phyloP scores from a whole-genome alignment of 73 alveolate genomes.

The Effrenium voratum region DNA sequence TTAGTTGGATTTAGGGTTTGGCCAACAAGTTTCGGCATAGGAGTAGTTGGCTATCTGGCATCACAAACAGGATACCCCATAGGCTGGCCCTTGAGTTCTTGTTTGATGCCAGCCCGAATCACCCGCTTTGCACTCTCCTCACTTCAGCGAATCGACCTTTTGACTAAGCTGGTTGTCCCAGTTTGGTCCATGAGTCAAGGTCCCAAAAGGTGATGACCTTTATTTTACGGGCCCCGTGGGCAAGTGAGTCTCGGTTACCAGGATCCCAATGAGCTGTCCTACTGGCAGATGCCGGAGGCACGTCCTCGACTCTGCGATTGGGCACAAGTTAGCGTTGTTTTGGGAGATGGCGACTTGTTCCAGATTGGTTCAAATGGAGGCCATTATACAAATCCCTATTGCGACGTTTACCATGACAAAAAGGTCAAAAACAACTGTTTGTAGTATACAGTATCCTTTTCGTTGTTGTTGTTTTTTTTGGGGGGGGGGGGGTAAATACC shows the following conservation, averaged over 20 bases:
- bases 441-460: too few relatives aligned
- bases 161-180: too few relatives aligned
- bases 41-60: neutral
- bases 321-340: too few relatives aligned
- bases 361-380: neutral
- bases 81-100: neutral
- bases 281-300: conserved; percentile 58
- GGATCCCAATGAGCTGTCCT: conserved; percentile 27
- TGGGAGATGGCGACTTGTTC: neutral
- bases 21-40: conserved; percentile 25
- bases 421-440: too few relatives aligned
- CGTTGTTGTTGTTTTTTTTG: too few relatives aligned
- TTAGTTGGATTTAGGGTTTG: neutral
- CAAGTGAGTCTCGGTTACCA: neutral
- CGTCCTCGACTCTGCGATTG: too few relatives aligned
- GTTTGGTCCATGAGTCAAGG: too few relatives aligned
- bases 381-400: too few relatives aligned
- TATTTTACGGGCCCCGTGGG: neutral
- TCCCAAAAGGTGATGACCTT: too few relatives aligned
- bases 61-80: neutral
- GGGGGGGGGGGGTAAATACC: too few relatives aligned
- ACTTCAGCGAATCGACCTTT: neutral
- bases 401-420: too few relatives aligned
- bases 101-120: neutral
- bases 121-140: neutral